Base-by-base conservation (phyloP, 192 early-diverging fungal species). In the Podila epigama region DNA sequence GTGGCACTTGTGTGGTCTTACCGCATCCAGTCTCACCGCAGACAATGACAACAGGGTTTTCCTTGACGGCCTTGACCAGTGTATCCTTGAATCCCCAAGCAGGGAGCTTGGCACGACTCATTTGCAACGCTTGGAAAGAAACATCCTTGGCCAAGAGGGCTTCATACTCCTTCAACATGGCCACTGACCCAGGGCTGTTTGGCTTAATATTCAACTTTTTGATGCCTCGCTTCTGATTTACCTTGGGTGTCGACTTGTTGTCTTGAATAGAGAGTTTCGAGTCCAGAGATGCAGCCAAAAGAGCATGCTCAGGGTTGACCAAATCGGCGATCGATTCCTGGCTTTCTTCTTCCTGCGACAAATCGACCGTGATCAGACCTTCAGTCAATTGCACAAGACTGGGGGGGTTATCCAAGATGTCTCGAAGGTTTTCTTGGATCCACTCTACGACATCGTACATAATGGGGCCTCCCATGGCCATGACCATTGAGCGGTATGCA, bases 1-100 rank as follows among this genome's bases (percentile, higher is more conserved):
- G 94, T 16, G 95, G 95, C 9, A 97, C 87, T 75, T 94, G 93
- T 9, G 90, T 91, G 54, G 79, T 84, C 68, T 92, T 92, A 62
- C 90, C 90, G 37, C 89, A 89, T 29, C 90, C 90, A 16, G 90
- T 92, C 20, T 92, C 89, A 53, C 90, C 91, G 27, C 90, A 90
- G 11, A 93, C 87, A 50, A 93, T 80, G 2, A 92, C 67, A 2
- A 92, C 85, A 0, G 82, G 64, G 55, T 93, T 83, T 9, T 77
- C 58, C 32, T 78, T 66, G 10, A 93, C 83, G 5, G 88, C 80
- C 29, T 85, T 75, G 5, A 89, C 79, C 53, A 93, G 87, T 20
- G 81, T 68, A 52, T 88, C 77, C 51, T 87, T 83, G 69, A 83
- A 90, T 3, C 86, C 60, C 51, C 86, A 86, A 20, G 92, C 89